phyloP scores from a whole-genome alignment of 208 protist species.

The Wallacemonas rigidus region DNA sequence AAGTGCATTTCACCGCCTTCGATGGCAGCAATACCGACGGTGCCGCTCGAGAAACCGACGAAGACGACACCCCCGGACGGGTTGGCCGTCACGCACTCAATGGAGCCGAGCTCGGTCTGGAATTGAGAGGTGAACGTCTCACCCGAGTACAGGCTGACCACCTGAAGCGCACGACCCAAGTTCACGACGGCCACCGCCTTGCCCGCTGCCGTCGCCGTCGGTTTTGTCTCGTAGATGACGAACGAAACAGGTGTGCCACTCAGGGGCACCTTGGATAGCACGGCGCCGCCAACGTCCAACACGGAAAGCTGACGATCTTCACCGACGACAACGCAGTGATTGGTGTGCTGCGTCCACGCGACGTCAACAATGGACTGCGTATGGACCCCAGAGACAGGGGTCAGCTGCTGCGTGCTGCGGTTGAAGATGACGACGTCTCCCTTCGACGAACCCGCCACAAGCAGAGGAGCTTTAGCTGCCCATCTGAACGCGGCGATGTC shows the following conservation, averaged over 20 bases:
- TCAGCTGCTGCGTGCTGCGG: conserved; percentile 88
- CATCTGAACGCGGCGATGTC: conserved; percentile 91
- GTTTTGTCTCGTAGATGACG: conserved; percentile 48
- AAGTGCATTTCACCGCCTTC: conserved; percentile 45
- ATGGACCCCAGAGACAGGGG: conserved; percentile 89
- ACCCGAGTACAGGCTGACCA: conserved; percentile 49
- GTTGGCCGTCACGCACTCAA: conserved; percentile 44
- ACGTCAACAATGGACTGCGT: conserved; percentile 87
- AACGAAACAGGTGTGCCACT: conserved; percentile 52
- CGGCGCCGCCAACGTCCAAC: conserved; percentile 77
- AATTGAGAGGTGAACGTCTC: conserved; percentile 71
- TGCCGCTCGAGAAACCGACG: conserved; percentile 60
- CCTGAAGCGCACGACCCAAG: conserved; percentile 46
- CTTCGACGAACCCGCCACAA: conserved; percentile 91
- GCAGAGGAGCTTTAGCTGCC: conserved; percentile 69
- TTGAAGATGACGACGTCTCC: conserved; percentile 95
- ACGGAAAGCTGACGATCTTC: conserved; percentile 92
- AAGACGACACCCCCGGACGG: conserved; percentile 39
- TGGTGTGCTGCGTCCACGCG: conserved; percentile 78
- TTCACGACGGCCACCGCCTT: conserved; percentile 68
- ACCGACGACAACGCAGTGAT: conserved; percentile 78
- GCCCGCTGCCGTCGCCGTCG: conserved; percentile 11
- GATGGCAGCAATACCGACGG: conserved; percentile 50
- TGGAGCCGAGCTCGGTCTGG: conserved; percentile 61
- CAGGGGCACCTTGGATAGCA: conserved; percentile 55